Evolutionary conservation across 192 early-diverging fungal species (phyloP), one percentile per base, ranked within the genome.

Genomic region (Mortierella hygrophila): DNA sequence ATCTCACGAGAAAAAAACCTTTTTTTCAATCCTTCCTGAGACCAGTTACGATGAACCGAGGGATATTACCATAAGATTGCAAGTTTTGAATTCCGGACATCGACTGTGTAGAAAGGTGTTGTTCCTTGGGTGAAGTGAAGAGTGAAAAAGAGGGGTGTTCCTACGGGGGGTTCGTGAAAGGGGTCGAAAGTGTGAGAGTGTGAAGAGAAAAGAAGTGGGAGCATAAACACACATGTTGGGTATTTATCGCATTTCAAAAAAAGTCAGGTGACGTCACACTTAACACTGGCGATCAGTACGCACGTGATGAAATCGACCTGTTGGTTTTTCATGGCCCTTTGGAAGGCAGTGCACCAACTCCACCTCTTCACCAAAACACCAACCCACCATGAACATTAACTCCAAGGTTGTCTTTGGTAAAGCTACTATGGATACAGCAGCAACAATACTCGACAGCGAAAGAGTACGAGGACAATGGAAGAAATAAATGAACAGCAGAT

Each of bases 61-160:
- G 26, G 26, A 55, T n/a, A 7, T 75, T 89, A 89, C 88, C 88
- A 75, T 89, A 90, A 70, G 81, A 75, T 23, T 83, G 63, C 70
- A 90, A 79, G 70, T 90, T 88, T 78, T 90, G 83, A 76, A 90
- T 90, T 70, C n/a, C 86, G 69, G 86, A 88, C 86, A 88, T 88
- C 74, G 40, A 35, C 65, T 75, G 73, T 54, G 63, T 44, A 72
- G 55, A 68, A 52, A 52, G 49, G 29, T 65, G 26, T 29, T 32
- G 26, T 26, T 57, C 55, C n/a, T 57, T 57, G n/a, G 55, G n/a
- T 55, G 55, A 26, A 21, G n/a, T n/a, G 55, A 57, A 57, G 6
- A 26, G n/a, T 57, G 21, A 26, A 6, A 60, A 60, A 55, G 54
- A 55, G 26, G 55, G 55, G 55, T 26, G 21, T 55, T 55, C 7